Evolutionary conservation across 345 rosid species (phyloP).

Genomic region (Eucalyptus curtisii): DNA sequence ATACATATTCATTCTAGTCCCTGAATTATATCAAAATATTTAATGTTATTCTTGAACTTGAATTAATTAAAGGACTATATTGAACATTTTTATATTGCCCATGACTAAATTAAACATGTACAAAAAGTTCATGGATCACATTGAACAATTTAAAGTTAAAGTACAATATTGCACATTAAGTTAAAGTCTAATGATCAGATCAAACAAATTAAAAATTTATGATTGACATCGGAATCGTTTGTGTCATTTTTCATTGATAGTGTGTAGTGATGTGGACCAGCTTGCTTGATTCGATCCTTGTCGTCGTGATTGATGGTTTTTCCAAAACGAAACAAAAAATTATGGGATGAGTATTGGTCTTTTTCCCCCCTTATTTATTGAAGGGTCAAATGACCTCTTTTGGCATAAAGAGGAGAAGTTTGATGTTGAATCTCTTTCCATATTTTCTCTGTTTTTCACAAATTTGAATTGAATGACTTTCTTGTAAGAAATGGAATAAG

Average conservation of each 20-base stretch:
- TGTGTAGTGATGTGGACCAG: not conserved
- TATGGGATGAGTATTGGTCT: not conserved
- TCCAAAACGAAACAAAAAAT: not conserved
- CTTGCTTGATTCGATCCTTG: not conserved
- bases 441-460: not conserved
- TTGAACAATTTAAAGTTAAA: too few species aligned
- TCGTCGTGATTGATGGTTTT: not conserved
- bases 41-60: too few species aligned
- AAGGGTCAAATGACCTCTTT: not conserved
- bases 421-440: not conserved
- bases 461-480: not conserved
- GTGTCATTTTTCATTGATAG: not conserved
- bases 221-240: too few species aligned
- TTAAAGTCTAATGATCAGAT: too few species aligned
- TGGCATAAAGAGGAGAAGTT: not conserved
- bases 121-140: too few species aligned
- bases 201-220: too few species aligned
- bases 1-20: too few species aligned
- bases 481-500: not conserved
- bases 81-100: too few species aligned
- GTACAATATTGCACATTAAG: too few species aligned
- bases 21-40: too few species aligned
- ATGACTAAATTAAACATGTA: too few species aligned
- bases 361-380: not conserved
- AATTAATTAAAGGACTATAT: too few species aligned